Base-by-base conservation (phyloP, 768 basidiomycete genomes). In the Suillus fuscotomentosus region DNA sequence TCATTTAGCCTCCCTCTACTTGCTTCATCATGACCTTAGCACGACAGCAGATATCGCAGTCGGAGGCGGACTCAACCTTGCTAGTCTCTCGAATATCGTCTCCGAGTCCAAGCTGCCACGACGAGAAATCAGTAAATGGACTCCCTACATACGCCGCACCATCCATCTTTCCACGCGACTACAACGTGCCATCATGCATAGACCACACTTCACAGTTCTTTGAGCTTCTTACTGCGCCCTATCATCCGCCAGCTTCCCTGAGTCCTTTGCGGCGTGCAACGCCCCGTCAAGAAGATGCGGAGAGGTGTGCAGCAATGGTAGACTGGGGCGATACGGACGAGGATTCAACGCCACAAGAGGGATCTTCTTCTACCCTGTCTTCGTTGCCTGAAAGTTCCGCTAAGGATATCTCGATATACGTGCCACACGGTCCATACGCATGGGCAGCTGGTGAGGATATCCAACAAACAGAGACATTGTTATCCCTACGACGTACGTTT, bases 401-500 rank as follows among this genome's bases (percentile, higher is more conserved):
- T 68, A 70, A 59, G 27, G 31, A 47, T 41, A 15, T 48, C 8
- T 72, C 69, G 50, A 63, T 76, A 27, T 76, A 76, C 42, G 55
- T 63, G 36, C 76, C 75, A n/a, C 75, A 76, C n/a, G 75, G 75
- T 47, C 68, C 54, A 2, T 76, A 72, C 70, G 70, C 73, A 1
- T 77, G 75, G 76, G 68, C 76, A 5, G 70, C 66, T 15, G 75
- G 72, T 10, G 65, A 69, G 27, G 54, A 72, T 27, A 53, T 76
- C 54, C 62, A 77, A 20, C 60, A 75, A 60, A 68, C 76, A 42
- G 69, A 62, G 48, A 68, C 68, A n/a, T 66, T 77, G 27, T 57
- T 75, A 34, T 64, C 71, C 38, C 61, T 77, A 22, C 66, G 64
- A 43, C 70, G 75, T 76, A 56, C 53, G 74, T 60, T 31, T 64